phyloP scores from a whole-genome alignment of 2,329 filamentous ascomycete species.

The Ophiocordyceps robertsii region DNA sequence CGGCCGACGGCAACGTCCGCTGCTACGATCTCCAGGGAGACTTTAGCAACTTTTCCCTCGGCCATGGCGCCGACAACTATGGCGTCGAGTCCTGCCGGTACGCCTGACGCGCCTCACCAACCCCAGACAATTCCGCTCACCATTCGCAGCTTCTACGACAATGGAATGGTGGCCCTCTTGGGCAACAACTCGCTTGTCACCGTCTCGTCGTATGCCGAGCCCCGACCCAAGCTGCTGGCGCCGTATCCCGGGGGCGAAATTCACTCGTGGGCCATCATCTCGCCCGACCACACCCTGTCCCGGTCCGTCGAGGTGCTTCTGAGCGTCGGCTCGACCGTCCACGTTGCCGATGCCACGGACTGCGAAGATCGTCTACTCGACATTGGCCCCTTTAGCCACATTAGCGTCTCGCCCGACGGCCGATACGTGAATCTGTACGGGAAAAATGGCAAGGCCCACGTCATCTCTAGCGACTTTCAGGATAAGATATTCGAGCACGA shows the following conservation, averaged over 20 bases:
- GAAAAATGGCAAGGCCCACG: constrained; percentile 70
- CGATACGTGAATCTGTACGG: constrained; percentile 82
- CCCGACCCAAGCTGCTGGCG: constrained; percentile 72
- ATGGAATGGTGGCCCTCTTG: constrained; percentile 84
- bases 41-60: constrained; percentile 87
- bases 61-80: constrained; percentile 76
- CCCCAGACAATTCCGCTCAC: not conserved
- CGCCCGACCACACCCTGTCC: constrained; percentile 78
- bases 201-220: constrained; percentile 83
- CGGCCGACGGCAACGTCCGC: constrained; percentile 77
- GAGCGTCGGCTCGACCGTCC: constrained; percentile 72
- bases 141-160: constrained; percentile 56
- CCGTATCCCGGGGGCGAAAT: constrained; percentile 64
- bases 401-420: constrained; percentile 83
- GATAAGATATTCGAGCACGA: constrained; percentile 85
- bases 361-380: constrained; percentile 85
- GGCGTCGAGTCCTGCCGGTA: constrained; percentile 72
- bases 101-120: not conserved
- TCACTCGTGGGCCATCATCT: constrained; percentile 78
- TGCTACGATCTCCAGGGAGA: constrained; percentile 91
- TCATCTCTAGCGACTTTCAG: constrained; percentile 92
- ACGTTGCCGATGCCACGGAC: constrained; percentile 76
- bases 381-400: constrained; percentile 83
- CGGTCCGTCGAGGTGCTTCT: constrained; percentile 86
- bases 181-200: constrained; percentile 77